Evolutionary conservation across 805 yeast species (phyloP).

Genomic region (Isabelozyma pseudorhagii): DNA sequence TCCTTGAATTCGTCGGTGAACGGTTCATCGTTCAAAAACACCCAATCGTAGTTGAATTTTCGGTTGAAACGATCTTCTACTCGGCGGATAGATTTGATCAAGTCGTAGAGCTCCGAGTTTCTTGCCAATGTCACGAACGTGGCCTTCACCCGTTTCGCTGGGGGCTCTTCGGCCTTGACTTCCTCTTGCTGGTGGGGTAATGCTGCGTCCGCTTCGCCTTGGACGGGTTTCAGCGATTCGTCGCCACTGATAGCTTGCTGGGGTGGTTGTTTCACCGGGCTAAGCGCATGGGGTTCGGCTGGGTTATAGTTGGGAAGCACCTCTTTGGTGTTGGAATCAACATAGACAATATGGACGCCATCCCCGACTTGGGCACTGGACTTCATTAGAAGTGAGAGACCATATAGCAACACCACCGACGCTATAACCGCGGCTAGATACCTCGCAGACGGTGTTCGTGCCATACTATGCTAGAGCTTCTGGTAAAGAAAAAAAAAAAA

Average conservation of each 20-base stretch:
- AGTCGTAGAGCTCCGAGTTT: conserved; percentile 59
- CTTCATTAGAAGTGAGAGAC: not conserved
- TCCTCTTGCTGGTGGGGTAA: not conserved
- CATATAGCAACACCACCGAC: not conserved
- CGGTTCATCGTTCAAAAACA: conserved; percentile 80
- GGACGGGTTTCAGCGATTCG: no score
- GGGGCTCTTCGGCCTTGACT: not conserved
- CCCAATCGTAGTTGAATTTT: conserved; percentile 86
- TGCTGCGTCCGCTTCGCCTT: no score
- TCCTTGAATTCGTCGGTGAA: conserved; percentile 77
- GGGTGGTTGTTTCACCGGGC: not conserved
- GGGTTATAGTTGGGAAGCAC: not conserved
- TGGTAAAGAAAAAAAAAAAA: not conserved
- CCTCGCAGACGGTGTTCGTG: not conserved
- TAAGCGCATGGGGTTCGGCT: not conserved
- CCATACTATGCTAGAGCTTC: not conserved
- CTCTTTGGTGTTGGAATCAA: not conserved
- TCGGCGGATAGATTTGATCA: conserved; percentile 63
- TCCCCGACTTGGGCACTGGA: not conserved
- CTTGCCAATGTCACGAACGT: conserved; percentile 77
- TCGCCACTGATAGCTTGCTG: not conserved
- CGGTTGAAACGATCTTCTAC: conserved; percentile 86
- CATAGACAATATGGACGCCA: not conserved
- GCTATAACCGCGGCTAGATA: not conserved
- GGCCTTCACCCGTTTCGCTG: conserved; percentile 30